phyloP scores from a whole-genome alignment of 345 rosid genomes.

The Arabidopsis suecica region DNA sequence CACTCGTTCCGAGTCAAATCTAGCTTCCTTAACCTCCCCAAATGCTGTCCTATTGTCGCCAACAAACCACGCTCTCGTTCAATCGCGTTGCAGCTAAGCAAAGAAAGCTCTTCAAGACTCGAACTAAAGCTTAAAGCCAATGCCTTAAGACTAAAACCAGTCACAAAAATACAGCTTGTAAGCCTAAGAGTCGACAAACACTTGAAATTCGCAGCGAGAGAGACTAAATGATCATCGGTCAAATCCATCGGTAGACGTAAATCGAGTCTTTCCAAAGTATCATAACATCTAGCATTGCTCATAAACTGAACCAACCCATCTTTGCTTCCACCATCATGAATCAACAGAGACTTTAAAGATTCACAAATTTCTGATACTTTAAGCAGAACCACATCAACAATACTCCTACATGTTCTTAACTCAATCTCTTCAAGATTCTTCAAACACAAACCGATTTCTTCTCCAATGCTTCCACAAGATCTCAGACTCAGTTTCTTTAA shows the following conservation, averaged over 20 bases:
- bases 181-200: constrained; percentile 60
- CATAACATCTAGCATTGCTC: constrained; percentile 51
- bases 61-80: constrained; percentile 79
- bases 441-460: constrained; percentile 56
- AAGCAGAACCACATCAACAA: constrained; percentile 61
- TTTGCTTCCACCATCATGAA: constrained; percentile 79
- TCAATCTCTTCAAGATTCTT: constrained; percentile 66
- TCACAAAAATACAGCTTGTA: constrained; percentile 77
- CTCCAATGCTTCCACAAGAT: constrained; percentile 76
- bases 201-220: constrained; percentile 58
- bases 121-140: constrained; percentile 58
- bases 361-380: constrained; percentile 66
- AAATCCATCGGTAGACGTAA: constrained; percentile 87
- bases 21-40: constrained; percentile 61
- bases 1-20: constrained; percentile 70
- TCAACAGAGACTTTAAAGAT: constrained; percentile 62
- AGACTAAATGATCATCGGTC: constrained; percentile 67
- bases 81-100: constrained; percentile 74
- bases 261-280: constrained; percentile 59
- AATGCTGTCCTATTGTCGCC: constrained; percentile 74
- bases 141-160: constrained; percentile 73
- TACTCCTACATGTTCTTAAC: constrained; percentile 69
- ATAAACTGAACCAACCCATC: constrained; percentile 78
- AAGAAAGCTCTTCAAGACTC: constrained; percentile 64
- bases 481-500: constrained; percentile 65